A percentile compares a stretch with the other conserved stretches of the same genome.
phyloP scores from a whole-genome alignment of 1,284 basidiomycete species.

The Coniferiporia sulphurascens region DNA sequence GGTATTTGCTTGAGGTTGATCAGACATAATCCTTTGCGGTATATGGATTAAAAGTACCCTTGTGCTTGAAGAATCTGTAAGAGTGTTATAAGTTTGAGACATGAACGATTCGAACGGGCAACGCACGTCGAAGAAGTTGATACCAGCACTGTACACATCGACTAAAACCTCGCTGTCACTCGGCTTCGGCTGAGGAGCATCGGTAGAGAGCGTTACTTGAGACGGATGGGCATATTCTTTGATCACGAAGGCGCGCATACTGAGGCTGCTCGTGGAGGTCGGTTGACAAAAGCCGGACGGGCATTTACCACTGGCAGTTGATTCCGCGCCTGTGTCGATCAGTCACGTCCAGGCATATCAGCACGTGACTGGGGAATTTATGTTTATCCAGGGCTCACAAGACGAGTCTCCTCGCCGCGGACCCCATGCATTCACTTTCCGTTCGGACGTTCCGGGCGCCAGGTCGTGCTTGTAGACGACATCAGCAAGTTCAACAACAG shows the following conservation, averaged over 20 bases:
- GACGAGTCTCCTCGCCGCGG: too few relatives aligned
- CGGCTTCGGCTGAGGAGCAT: conserved; percentile 58
- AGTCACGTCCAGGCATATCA: too few relatives aligned
- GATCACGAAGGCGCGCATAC: conserved; percentile 80
- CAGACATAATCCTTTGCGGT: background rate
- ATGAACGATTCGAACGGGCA: background rate
- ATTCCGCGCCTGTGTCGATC: background rate
- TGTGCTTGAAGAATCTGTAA: conserved; percentile 75
- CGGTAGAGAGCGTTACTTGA: conserved; percentile 50
- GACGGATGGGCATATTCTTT: conserved; percentile 71
- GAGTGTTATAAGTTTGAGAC: background rate
- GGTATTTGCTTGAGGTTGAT: conserved; percentile 52
- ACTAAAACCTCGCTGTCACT: conserved; percentile 65
- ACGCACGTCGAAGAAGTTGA: conserved; percentile 79
- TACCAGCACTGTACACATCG: conserved; percentile 73
- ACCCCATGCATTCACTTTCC: too few relatives aligned
- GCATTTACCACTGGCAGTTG: background rate
- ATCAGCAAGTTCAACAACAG: too few relatives aligned
- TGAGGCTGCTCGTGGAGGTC: background rate
- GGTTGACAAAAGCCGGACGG: background rate
- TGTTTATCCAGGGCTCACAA: too few relatives aligned
- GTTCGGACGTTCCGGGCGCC: too few relatives aligned
- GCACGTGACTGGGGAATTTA: too few relatives aligned
- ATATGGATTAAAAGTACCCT: conserved; percentile 35
- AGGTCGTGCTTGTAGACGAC: too few relatives aligned